phyloP scores from a whole-genome alignment of 768 basidiomycete species.

The Termitomyces sp. region DNA sequence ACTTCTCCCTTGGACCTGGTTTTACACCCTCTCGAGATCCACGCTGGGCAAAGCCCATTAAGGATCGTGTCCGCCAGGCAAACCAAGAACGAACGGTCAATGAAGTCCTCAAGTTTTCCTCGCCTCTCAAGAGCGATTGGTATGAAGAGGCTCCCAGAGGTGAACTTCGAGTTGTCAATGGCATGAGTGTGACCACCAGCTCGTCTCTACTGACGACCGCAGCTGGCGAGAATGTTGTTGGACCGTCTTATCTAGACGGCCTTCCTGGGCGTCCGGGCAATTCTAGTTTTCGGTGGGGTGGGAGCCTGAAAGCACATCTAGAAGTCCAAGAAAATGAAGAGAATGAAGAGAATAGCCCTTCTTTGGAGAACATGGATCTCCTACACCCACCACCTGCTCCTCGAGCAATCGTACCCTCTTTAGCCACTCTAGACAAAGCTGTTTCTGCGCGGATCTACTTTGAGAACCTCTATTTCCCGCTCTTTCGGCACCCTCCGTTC shows the following conservation, averaged over 20 bases:
- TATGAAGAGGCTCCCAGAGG: slow-evolving; percentile 43
- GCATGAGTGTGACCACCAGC: slow-evolving; percentile 6
- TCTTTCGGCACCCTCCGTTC: slow-evolving; percentile 81
- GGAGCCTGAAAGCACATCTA: slow-evolving; percentile 62
- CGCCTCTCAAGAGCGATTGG: slow-evolving; percentile 48
- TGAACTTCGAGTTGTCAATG: slow-evolving; percentile 78
- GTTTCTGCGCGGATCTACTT: slow-evolving; percentile 93
- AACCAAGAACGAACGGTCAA: slow-evolving; percentile 75
- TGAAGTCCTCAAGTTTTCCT: slow-evolving; percentile 71
- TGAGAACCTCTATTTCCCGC: slow-evolving; percentile 84
- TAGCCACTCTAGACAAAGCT: slow-evolving; percentile 91
- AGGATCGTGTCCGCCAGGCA: slow-evolving; percentile 64
- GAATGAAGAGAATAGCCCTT: slow-evolving; percentile 27
- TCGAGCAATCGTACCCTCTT: slow-evolving; percentile 76
- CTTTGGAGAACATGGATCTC: slow-evolving; percentile 30
- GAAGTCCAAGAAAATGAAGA: slow-evolving; percentile 64
- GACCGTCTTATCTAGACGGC: slow-evolving; percentile 43
- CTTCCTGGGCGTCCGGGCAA: slow-evolving; percentile 56
- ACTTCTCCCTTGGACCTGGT: neutral
- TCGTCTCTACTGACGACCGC: slow-evolving; percentile 61
- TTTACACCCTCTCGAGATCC: slow-evolving; percentile 57
- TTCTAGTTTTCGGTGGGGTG: slow-evolving; percentile 61
- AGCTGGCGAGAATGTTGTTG: slow-evolving; percentile 67
- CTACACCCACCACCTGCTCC: slow-evolving; percentile 38
- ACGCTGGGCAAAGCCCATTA: slow-evolving; percentile 86